Evolutionary conservation across 2,329 filamentous ascomycete species (phyloP).

Genomic region (Helotiales sp.): DNA sequence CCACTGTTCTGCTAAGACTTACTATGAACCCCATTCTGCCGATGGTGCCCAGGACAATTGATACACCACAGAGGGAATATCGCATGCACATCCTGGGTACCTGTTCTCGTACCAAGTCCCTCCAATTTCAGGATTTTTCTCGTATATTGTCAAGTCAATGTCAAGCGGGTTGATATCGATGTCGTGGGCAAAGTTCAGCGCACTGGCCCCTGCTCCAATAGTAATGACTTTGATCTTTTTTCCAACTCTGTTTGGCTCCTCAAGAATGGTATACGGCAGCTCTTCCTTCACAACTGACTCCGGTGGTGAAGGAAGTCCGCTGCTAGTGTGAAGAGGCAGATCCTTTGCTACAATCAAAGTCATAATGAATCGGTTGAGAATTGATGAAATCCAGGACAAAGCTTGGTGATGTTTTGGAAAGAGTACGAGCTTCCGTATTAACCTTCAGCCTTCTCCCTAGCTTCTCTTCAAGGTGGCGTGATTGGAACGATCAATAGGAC

Average conservation of each 20-base stretch:
- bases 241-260: conserved; percentile 13
- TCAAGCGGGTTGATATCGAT: conserved; percentile 29
- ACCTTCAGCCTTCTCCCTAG: neutral
- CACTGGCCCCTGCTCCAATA: conserved; percentile 48
- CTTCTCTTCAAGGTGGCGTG: neutral
- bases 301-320: neutral
- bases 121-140: conserved; percentile 8
- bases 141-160: conserved; percentile 28
- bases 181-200: conserved; percentile 47
- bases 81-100: conserved; percentile 56
- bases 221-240: conserved; percentile 46
- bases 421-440: neutral
- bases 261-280: conserved; percentile 11
- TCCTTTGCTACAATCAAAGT: neutral
- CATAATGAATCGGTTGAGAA: neutral
- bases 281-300: neutral
- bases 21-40: conserved; percentile 6
- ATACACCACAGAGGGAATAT: conserved; percentile 41
- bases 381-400: too few relatives aligned
- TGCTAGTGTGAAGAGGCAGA: neutral
- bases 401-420: too few relatives aligned
- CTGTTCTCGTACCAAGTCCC: conserved; percentile 30
- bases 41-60: conserved; percentile 14
- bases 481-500: neutral
- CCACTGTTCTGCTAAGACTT: neutral